Conservation (phyloP, 208 protist genomes). For the Novymonas esmeraldas region DNA sequence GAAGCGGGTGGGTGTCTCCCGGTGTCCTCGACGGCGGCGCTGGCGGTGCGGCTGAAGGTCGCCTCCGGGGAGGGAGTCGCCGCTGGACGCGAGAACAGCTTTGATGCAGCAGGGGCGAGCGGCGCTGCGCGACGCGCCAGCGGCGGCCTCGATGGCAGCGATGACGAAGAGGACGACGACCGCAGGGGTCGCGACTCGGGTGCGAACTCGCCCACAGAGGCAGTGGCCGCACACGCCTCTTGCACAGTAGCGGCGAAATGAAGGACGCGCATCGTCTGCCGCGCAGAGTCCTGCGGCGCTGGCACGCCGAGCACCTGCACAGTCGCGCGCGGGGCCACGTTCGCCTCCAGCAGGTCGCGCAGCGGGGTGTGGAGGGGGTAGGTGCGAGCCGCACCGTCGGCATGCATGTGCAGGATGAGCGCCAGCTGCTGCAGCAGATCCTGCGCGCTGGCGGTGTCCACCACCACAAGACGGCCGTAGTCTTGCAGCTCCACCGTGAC, state of each 20-base stretch:
- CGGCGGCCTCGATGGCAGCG: not conserved
- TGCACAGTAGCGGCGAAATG: constrained; percentile 51
- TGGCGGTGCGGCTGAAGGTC: not conserved
- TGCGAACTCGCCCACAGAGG: not conserved
- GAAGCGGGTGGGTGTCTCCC: not conserved
- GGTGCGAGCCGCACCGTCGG: constrained; percentile 31
- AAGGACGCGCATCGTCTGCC: constrained; percentile 64
- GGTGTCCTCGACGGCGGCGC: not conserved
- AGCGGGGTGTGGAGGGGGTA: constrained; percentile 54
- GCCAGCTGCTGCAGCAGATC: constrained; percentile 59
- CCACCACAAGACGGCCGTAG: constrained; percentile 54
- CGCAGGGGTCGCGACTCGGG: no score
- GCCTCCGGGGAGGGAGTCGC: not conserved
- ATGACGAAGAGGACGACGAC: no score
- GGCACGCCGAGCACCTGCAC: constrained; percentile 68
- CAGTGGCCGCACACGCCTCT: not conserved
- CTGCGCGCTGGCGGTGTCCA: constrained; percentile 57
- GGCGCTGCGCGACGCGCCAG: not conserved
- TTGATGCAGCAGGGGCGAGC: not conserved
- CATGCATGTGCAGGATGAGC: constrained; percentile 48
- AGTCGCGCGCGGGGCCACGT: constrained; percentile 35
- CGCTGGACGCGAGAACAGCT: constrained; percentile 11
- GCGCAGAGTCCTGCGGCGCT: constrained; percentile 32
- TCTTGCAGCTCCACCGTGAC: constrained; percentile 63
- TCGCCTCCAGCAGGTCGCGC: constrained; percentile 29